phyloP scores from a whole-genome alignment of 768 basidiomycete species.

The Hygrocybe punicea region DNA sequence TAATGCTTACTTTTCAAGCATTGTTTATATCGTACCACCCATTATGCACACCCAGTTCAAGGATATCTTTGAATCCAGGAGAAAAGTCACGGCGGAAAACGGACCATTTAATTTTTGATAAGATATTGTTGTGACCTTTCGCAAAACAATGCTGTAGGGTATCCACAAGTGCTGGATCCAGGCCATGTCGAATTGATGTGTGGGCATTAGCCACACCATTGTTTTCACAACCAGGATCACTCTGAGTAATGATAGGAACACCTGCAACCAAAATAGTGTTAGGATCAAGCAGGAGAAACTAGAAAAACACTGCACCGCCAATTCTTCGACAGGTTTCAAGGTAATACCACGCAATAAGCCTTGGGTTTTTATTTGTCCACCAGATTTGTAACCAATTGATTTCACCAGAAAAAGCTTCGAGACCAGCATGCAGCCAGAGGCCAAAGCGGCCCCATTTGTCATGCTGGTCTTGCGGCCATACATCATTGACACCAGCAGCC shows the following conservation, averaged over 20 bases:
- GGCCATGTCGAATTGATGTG: constrained; percentile 33
- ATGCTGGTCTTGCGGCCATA: too few species aligned
- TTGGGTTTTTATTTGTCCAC: constrained; percentile 29
- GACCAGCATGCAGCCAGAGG: constrained; percentile 27
- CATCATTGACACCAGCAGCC: too few species aligned
- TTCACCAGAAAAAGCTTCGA: constrained; percentile 29
- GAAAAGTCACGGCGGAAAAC: too few species aligned
- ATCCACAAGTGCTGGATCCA: constrained; percentile 28
- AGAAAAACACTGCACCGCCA: constrained; percentile 14
- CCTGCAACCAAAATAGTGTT: constrained; percentile 11
- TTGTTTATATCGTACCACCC: constrained; percentile 30
- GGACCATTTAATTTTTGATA: too few species aligned
- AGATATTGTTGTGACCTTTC: constrained; percentile 28
- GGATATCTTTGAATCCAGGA: too few species aligned
- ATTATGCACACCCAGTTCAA: constrained; percentile 28
- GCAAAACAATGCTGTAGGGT: constrained; percentile 36
- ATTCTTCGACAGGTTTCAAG: constrained; percentile 12
- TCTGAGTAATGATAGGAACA: constrained; percentile 42
- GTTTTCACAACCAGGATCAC: constrained; percentile 44
- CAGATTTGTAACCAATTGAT: constrained; percentile 33
- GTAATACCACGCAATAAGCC: constrained; percentile 18
- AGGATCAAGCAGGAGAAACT: neutral
- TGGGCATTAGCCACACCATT: constrained; percentile 44
- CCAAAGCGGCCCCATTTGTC: too few species aligned
- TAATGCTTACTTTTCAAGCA: constrained; percentile 18